phyloP scores from a whole-genome alignment of 805 yeast genomes.

The Scheffersomyces amazonensis region DNA sequence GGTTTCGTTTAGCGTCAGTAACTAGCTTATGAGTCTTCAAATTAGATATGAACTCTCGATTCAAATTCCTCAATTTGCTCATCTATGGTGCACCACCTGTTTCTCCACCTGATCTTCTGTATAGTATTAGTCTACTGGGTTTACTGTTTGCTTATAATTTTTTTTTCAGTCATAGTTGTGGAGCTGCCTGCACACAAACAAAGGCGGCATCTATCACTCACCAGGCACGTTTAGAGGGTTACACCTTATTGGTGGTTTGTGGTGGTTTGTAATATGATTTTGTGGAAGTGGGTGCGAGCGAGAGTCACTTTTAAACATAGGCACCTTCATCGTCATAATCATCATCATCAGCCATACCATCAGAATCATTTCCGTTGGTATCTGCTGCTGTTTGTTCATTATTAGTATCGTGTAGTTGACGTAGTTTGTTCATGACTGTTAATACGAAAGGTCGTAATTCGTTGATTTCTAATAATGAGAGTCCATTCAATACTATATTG shows the following conservation, averaged over 20 bases:
- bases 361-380: conserved; percentile 12
- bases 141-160: background rate
- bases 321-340: background rate
- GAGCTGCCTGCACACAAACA: background rate
- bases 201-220: too few relatives aligned
- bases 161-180: background rate
- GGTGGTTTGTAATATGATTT: too few relatives aligned
- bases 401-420: conserved; percentile 46
- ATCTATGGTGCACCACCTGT: too few relatives aligned
- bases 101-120: too few relatives aligned
- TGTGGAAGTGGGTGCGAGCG: too few relatives aligned
- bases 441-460: conserved; percentile 81
- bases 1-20: conserved; percentile 57
- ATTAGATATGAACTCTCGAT: conserved; percentile 35
- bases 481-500: conserved; percentile 77
- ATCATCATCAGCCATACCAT: conserved; percentile 11
- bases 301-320: too few relatives aligned
- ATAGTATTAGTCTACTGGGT: too few relatives aligned
- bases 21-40: conserved; percentile 24
- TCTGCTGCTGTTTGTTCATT: conserved; percentile 6
- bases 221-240: too few relatives aligned
- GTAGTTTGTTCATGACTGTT: conserved; percentile 76
- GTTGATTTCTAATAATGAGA: conserved; percentile 82
- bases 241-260: too few relatives aligned
- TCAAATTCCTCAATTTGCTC: conserved; percentile 26